phyloP scores from a whole-genome alignment of 2,329 filamentous ascomycete genomes.

The Penicillium sp. region DNA sequence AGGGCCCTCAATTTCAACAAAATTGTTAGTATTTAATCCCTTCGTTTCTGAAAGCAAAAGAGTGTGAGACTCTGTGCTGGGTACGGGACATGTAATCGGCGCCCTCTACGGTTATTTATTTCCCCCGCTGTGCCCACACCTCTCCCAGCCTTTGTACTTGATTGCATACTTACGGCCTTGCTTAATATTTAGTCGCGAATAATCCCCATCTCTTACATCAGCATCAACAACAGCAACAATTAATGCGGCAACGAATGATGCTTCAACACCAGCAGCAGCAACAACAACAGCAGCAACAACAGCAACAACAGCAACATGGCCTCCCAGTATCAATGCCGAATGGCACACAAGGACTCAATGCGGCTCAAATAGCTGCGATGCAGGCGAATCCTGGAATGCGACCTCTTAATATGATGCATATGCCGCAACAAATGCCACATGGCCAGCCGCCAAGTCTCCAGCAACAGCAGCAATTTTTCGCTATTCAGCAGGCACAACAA shows the following conservation, averaged over 20 bases:
- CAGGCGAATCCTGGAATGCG: constrained; percentile 44
- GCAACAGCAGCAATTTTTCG: constrained; percentile 43
- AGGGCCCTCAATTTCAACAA: constrained; percentile 47
- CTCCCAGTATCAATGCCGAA: constrained; percentile 44
- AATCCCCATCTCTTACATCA: constrained; percentile 51
- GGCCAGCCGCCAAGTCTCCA: constrained; percentile 45
- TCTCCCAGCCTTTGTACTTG: not conserved
- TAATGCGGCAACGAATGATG: constrained; percentile 28
- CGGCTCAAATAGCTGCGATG: constrained; percentile 46
- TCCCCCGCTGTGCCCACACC: not conserved
- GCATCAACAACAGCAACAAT: constrained; percentile 35
- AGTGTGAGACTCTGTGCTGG: not conserved
- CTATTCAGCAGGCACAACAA: constrained; percentile 40
- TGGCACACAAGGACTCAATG: constrained; percentile 41
- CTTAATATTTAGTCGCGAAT: constrained; percentile 33
- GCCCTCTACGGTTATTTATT: not conserved
- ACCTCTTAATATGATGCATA: constrained; percentile 41
- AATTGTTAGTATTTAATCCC: constrained; percentile 38
- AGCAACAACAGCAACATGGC: constrained; percentile 34
- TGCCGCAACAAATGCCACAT: constrained; percentile 44
- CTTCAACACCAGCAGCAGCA: constrained; percentile 28
- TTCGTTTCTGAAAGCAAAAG: not conserved
- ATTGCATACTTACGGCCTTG: constrained; percentile 13
- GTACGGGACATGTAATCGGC: not conserved
- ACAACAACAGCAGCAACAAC: constrained; percentile 36